phyloP scores from a whole-genome alignment of 164 flowering plant genomes.

The Houttuynia cordata region DNA sequence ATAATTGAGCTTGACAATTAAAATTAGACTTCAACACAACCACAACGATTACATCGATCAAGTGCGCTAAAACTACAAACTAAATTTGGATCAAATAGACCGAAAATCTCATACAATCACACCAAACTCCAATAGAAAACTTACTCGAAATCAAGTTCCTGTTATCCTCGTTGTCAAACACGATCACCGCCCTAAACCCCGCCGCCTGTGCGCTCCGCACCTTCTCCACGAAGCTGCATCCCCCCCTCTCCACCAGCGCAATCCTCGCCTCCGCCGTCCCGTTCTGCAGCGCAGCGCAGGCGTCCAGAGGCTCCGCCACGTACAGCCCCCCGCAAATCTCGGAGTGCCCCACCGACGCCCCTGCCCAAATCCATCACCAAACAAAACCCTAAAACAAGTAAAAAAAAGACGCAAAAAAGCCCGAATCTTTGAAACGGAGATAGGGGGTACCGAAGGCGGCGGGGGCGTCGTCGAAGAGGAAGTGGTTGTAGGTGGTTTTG shows the following conservation, averaged over 20 bases:
- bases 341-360: conserved; percentile 19
- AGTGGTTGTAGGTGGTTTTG: conserved; percentile 15
- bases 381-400: neutral
- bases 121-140: conserved; percentile 3
- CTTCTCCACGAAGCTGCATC: conserved; percentile 44
- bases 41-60: neutral
- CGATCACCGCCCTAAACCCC: conserved; percentile 42
- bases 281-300: conserved; percentile 27
- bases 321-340: conserved; percentile 38
- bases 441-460: conserved; percentile 32
- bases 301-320: conserved; percentile 44
- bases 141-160: conserved; percentile 37
- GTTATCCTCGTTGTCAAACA: conserved; percentile 29
- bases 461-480: conserved; percentile 31
- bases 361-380: conserved; percentile 14
- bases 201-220: conserved; percentile 36
- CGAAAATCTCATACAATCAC: neutral
- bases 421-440: neutral
- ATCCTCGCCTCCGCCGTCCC: conserved; percentile 12
- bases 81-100: neutral
- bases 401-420: neutral
- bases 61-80: neutral
- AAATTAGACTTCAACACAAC: neutral
- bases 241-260: conserved; percentile 43
- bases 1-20: neutral